These are phyloP conservation scores for Arabidopsis suecica DNA, from an alignment of 345 rosid genomes.

Conservation along the genomic window DNA sequence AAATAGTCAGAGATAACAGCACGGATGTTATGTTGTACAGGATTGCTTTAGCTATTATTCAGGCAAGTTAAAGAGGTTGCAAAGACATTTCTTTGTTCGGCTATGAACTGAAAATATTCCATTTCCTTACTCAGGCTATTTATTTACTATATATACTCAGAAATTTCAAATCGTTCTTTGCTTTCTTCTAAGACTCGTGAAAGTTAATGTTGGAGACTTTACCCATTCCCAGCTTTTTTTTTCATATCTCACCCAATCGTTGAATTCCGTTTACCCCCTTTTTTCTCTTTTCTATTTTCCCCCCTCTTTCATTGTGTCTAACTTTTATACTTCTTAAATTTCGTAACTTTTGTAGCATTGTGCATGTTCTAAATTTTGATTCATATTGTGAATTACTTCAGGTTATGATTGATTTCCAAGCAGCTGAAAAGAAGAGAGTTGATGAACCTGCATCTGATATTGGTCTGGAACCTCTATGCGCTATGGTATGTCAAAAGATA, in stretches of 20 bases:
- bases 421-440: constrained; percentile 86
- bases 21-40: constrained; percentile 97
- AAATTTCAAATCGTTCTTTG: background rate
- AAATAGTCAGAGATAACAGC: constrained; percentile 97
- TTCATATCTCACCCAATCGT: background rate
- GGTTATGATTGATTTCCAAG: constrained; percentile 99
- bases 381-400: constrained; percentile 44
- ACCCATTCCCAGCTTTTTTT: constrained; percentile 1
- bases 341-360: constrained; percentile 6
- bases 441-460: constrained; percentile 93
- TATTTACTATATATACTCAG: constrained; percentile 1
- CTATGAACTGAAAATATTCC: constrained; percentile 20
- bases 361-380: constrained; percentile 24
- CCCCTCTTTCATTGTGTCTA: constrained; percentile 9
- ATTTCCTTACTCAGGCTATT: background rate
- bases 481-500: constrained; percentile 70
- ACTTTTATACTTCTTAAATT: constrained; percentile 1
- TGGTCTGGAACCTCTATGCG: constrained; percentile 95
- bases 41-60: constrained; percentile 91
- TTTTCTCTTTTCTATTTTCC: constrained; percentile 6
- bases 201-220: constrained; percentile 17
- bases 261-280: background rate
- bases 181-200: constrained; percentile 20
- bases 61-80: constrained; percentile 60
- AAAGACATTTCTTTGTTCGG: constrained; percentile 24